Base-by-base conservation (phyloP, 257 asterid species). In the Nicotiana attenuata region DNA sequence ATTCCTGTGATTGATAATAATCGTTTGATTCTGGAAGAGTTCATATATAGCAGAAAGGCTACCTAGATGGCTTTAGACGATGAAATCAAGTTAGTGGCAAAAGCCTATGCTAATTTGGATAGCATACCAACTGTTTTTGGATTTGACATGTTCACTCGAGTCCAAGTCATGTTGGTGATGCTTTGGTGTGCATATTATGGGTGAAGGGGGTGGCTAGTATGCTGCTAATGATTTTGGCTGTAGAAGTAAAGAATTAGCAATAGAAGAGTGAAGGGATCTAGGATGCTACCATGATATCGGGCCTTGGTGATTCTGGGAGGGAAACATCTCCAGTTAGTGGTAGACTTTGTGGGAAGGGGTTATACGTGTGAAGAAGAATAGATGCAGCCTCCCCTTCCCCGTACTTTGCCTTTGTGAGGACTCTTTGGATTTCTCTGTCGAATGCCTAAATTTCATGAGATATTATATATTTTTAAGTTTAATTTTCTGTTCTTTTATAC, bases 401-500 rank as follows among this genome's bases (percentile, higher is more conserved):
- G 7, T 15, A 52, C 19, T 52, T 13, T 13, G 35, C 33, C 78
- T 73, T 71, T 47, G 15, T 47, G 24, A 8, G 24, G 60, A 14
- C 50, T 45, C 78, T 73, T 73, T 7, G 47, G 60, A 14, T 20
- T 15, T 71, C 71, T 65, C 45, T 13, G 20, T 5, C 57, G 20
- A 29, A 71, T 20, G 35, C 77, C 26, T 47, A 80, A 68, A 64
- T 22, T 80, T 65, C 31, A 56, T 16, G 65, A 19, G 52, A 64
- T 64, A 29, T 28, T 26, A 47, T 64, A 24, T 45, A 11, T 22
- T 63, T 22, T 26, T n/a, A 7, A 64, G 29, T 65, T 7, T 20
- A 64, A 33, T 22, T 78, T 80, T 38, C 50, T 80, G 26, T 61
- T 80, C 66, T 69, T n/a, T 80, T 77, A 24, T 80, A 13, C 29